Evolutionary conservation across 2,329 filamentous ascomycete species (phyloP).

Genomic region (Calonectria pseudoreteaudii): DNA sequence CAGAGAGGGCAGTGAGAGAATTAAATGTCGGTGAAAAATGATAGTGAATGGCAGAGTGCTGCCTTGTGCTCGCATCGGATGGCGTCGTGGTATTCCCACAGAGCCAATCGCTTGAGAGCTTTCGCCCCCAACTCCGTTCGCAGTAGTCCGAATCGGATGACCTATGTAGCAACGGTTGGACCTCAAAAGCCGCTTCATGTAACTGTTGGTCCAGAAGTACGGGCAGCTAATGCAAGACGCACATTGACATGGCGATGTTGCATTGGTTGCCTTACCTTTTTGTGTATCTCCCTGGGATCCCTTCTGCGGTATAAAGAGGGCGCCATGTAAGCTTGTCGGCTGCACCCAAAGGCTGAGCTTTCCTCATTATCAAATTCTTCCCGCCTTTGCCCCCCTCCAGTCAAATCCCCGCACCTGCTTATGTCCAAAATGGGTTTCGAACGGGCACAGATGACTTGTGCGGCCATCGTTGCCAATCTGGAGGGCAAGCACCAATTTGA

Average conservation of each 20-base stretch:
- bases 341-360: not conserved
- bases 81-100: not conserved
- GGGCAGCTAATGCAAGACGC: not conserved
- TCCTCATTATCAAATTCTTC: not conserved
- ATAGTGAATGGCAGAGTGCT: not conserved
- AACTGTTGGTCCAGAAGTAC: not conserved
- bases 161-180: not conserved
- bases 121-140: not conserved
- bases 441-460: constrained; percentile 1
- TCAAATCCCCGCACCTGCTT: not conserved
- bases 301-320: not conserved
- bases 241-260: not conserved
- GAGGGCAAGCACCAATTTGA: not conserved
- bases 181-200: not conserved
- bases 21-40: not conserved
- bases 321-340: not conserved
- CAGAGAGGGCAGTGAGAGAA: not conserved
- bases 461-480: constrained; percentile 1
- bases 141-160: constrained; percentile 1
- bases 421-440: not conserved
- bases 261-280: not conserved
- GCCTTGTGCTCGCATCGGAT: not conserved
- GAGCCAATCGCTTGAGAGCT: not conserved
- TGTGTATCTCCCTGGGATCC: not conserved
- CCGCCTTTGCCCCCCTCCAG: not conserved